phyloP scores from a whole-genome alignment of 208 protist genomes.

The Perkinsela sp. region DNA sequence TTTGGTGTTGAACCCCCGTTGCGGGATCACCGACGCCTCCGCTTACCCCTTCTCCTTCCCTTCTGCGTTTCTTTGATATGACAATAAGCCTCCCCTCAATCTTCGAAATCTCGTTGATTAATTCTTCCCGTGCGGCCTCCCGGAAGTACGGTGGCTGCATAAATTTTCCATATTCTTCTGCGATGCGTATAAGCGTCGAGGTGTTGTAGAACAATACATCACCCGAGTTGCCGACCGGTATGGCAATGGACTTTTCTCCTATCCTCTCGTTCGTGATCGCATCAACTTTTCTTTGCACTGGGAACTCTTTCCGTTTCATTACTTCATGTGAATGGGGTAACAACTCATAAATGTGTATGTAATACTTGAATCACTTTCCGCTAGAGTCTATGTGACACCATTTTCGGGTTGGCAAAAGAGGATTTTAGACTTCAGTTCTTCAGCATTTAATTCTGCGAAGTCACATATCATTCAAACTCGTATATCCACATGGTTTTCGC shows the following conservation, averaged over 20 bases:
- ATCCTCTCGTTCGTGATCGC: conserved; percentile 35
- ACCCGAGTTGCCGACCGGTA: conserved; percentile 24
- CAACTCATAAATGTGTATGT: too few relatives aligned
- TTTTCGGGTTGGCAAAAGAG: too few relatives aligned
- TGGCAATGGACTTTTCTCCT: conserved; percentile 17
- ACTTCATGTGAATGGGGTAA: too few relatives aligned
- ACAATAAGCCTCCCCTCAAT: conserved; percentile 29
- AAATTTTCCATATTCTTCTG: conserved; percentile 28
- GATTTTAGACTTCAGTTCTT: too few relatives aligned
- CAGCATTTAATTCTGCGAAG: too few relatives aligned
- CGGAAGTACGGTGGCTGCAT: conserved; percentile 58
- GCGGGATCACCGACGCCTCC: conserved; percentile 5
- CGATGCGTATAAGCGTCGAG: conserved; percentile 39
- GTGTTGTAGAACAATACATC: conserved; percentile 55
- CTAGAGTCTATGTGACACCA: too few relatives aligned
- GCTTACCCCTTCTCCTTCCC: neutral
- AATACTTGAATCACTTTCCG: too few relatives aligned
- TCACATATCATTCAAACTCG: too few relatives aligned
- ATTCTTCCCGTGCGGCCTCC: conserved; percentile 18
- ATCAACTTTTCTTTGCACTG: too few relatives aligned
- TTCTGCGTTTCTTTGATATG: conserved; percentile 10
- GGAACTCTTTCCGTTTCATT: too few relatives aligned
- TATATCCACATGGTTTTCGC: too few relatives aligned
- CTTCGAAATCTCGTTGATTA: conserved; percentile 14
- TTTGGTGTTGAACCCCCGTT: conserved; percentile 10